phyloP scores from a whole-genome alignment of 768 basidiomycete species.

The Tylopilus rubrobrunneus region DNA sequence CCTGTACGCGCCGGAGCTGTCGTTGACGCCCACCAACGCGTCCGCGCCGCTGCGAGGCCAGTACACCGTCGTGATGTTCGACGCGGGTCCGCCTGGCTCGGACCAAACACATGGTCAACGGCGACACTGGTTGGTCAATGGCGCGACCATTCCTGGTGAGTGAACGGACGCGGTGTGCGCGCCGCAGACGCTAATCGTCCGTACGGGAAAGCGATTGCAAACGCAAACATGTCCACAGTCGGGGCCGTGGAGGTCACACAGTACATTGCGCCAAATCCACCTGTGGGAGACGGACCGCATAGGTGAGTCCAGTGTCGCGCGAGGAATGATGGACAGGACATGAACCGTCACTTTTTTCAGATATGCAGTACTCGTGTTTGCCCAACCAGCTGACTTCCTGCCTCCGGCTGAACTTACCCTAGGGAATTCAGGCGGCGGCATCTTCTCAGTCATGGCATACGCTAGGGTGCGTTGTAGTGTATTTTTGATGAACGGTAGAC shows the following conservation, averaged over 20 bases:
- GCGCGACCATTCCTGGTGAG: constrained; percentile 47
- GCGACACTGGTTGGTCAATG: constrained; percentile 80
- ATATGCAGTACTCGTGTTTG: constrained; percentile 64
- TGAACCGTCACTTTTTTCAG: constrained; percentile 31
- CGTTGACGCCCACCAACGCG: constrained; percentile 47
- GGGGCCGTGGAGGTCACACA: constrained; percentile 51
- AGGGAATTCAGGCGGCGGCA: constrained; percentile 47
- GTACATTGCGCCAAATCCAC: constrained; percentile 71
- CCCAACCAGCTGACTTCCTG: constrained; percentile 59
- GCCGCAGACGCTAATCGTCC: not conserved
- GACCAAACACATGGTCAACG: constrained; percentile 57
- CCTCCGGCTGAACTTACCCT: constrained; percentile 54
- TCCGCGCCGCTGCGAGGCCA: constrained; percentile 43
- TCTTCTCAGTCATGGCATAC: constrained; percentile 57
- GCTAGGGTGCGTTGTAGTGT: constrained; percentile 38
- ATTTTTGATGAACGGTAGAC: not conserved
- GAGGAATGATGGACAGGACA: not conserved
- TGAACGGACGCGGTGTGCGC: not conserved
- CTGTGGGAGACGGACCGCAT: constrained; percentile 68
- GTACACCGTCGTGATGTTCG: constrained; percentile 73
- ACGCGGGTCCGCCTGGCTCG: constrained; percentile 65
- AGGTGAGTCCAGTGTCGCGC: constrained; percentile 41
- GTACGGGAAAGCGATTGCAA: constrained; percentile 15
- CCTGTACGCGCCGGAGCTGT: constrained; percentile 48
- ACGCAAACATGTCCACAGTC: constrained; percentile 37